Conservation (phyloP, 495 filamentous ascomycete species). For the Bacidia rubella region DNA sequence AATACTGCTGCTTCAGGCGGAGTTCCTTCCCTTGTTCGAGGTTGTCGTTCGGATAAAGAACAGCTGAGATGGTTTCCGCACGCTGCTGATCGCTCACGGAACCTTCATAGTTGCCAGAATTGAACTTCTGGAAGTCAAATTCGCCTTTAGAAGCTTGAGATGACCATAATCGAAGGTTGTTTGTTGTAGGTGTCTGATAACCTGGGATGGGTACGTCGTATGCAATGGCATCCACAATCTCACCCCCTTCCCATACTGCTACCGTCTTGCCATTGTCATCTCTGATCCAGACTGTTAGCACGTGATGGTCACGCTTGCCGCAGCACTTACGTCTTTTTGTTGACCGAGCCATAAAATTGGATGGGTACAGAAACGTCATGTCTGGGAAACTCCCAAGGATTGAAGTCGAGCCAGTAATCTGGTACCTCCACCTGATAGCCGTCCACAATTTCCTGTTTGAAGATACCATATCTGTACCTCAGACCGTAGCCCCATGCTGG, state of each 20-base stretch:
- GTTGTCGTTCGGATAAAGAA: slow-evolving; percentile 96
- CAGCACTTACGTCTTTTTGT: slow-evolving; percentile 41
- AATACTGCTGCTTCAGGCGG: slow-evolving; percentile 97
- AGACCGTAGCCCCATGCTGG: slow-evolving; percentile 95
- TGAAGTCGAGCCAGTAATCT: slow-evolving; percentile 98
- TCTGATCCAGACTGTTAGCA: slow-evolving; percentile 19
- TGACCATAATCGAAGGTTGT: slow-evolving; percentile 93
- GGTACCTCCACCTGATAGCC: slow-evolving; percentile 96
- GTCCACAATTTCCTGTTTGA: slow-evolving; percentile 97
- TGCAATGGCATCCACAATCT: slow-evolving; percentile 82
- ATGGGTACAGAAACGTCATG: slow-evolving; percentile 92
- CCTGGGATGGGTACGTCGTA: slow-evolving; percentile 94
- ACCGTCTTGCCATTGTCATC: slow-evolving; percentile 63
- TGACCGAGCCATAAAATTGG: slow-evolving; percentile 83
- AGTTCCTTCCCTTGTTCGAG: slow-evolving; percentile 94
- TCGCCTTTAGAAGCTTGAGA: slow-evolving; percentile 94
- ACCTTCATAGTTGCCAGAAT: slow-evolving; percentile 93
- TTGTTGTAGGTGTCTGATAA: slow-evolving; percentile 77
- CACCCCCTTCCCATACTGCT: slow-evolving; percentile 77
- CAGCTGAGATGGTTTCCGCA: slow-evolving; percentile 94
- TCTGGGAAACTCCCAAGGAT: slow-evolving; percentile 96
- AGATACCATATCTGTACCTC: slow-evolving; percentile 93
- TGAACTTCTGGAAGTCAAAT: slow-evolving; percentile 99
- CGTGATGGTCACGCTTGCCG: background rate
- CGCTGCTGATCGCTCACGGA: slow-evolving; percentile 91